phyloP scores from a whole-genome alignment of 192 early-diverging fungal species.

The Mortierella hygrophila region DNA sequence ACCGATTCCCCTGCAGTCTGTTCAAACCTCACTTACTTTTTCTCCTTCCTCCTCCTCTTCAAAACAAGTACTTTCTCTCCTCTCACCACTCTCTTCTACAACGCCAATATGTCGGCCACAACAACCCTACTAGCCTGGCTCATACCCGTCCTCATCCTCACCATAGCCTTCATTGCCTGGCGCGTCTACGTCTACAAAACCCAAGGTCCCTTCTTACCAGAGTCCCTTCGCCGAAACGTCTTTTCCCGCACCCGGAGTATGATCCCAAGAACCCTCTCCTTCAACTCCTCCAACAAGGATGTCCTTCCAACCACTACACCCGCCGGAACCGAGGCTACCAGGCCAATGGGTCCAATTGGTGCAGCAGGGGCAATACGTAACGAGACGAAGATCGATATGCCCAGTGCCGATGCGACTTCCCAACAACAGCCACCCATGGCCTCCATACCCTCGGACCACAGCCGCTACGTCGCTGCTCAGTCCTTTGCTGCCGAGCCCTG shows the following conservation, averaged over 20 bases:
- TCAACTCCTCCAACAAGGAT: slow-evolving; percentile 11
- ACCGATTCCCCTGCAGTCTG: neutral
- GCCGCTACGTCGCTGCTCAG: neutral
- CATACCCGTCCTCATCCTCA: slow-evolving; percentile 35
- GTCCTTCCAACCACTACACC: neutral
- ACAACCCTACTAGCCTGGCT: slow-evolving; percentile 36
- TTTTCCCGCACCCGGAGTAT: slow-evolving; percentile 43
- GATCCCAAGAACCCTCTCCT: slow-evolving; percentile 24
- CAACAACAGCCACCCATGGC: slow-evolving; percentile 5
- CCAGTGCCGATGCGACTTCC: neutral
- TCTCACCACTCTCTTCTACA: neutral
- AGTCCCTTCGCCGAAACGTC: slow-evolving; percentile 37
- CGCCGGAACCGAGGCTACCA: neutral
- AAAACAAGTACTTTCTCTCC: neutral
- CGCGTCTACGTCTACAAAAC: slow-evolving; percentile 37
- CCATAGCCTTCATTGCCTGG: slow-evolving; percentile 20
- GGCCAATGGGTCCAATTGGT: neutral
- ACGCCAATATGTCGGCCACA: slow-evolving; percentile 23
- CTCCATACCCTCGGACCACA: neutral
- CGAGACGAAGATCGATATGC: slow-evolving; percentile 28
- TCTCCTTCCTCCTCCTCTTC: neutral
- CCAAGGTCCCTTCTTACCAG: slow-evolving; percentile 26
- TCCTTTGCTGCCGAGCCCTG: slow-evolving; percentile 7
- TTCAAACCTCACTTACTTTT: neutral
- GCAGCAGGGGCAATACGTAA: slow-evolving; percentile 21